Percentiles rank a stretch among this genome's conserved stretches.
Conservation (phyloP, 108 stramenopile genomes). For the Stephanodiscus minutulus region DNA sequence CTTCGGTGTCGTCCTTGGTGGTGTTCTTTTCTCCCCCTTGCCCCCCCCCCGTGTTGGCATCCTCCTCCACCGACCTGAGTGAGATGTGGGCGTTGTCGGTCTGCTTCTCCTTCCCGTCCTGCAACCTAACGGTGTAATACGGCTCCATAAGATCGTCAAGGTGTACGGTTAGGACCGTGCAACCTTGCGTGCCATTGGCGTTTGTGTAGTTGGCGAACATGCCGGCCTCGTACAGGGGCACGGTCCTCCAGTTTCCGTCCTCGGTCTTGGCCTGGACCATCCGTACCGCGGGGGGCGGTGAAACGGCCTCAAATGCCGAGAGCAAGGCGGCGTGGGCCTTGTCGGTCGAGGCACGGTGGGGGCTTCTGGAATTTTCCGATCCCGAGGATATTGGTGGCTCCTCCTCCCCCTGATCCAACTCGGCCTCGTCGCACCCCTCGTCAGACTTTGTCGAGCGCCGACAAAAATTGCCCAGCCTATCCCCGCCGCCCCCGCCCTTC, state of each 20-base stretch:
- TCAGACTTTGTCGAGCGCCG: background rate
- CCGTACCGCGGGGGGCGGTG: constrained; percentile 28
- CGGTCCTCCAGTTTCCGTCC: constrained; percentile 39
- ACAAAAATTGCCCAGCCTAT: too few relatives aligned
- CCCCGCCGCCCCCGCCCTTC: background rate
- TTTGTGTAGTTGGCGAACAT: constrained; percentile 35
- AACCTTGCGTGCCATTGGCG: constrained; percentile 22
- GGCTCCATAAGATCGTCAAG: constrained; percentile 56
- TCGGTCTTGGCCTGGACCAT: constrained; percentile 50
- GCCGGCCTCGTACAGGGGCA: constrained; percentile 32
- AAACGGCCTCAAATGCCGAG: background rate
- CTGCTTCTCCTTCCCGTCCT: constrained; percentile 59
- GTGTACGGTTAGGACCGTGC: constrained; percentile 32
- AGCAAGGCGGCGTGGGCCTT: background rate
- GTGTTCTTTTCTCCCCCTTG: background rate
- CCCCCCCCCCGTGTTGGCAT: background rate
- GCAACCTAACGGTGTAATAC: constrained; percentile 47
- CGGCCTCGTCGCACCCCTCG: background rate
- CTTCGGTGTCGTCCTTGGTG: constrained; percentile 3
- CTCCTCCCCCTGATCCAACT: background rate
- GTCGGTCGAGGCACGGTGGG: background rate
- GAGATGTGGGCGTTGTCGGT: constrained; percentile 51
- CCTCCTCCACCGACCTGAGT: constrained; percentile 15
- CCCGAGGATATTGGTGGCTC: constrained; percentile 14
- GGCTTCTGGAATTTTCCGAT: constrained; percentile 10